Percentiles rank a stretch among this genome's conserved stretches.
Conservation (phyloP, 2,329 filamentous ascomycete genomes). For the Cadophora gregata region DNA sequence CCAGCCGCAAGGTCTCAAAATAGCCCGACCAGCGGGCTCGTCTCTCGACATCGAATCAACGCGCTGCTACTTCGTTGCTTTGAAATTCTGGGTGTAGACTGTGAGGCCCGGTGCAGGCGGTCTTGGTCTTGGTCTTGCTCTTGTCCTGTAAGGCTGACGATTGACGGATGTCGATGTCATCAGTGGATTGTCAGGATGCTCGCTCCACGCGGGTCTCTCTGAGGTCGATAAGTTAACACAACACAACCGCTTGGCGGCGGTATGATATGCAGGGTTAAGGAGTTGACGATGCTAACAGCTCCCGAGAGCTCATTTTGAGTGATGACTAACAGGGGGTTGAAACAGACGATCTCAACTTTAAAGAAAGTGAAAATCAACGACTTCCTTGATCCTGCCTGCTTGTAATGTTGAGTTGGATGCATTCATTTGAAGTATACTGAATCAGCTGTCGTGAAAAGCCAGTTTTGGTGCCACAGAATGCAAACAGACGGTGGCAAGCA, state of each 20-base stretch:
- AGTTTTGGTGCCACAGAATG: neutral
- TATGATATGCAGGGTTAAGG: conserved; percentile 5
- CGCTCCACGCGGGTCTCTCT: neutral
- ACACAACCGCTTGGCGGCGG: neutral
- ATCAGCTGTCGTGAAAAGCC: neutral
- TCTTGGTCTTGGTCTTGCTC: too few species aligned
- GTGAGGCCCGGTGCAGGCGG: conserved; percentile 7
- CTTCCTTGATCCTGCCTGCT: neutral
- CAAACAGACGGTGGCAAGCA: neutral
- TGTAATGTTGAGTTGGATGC: too few species aligned
- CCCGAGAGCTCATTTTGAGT: conserved; percentile 15
- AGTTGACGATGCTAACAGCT: conserved; percentile 2
- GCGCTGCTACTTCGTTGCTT: neutral
- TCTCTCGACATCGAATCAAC: conserved; percentile 15
- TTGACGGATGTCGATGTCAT: neutral
- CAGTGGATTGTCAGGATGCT: neutral
- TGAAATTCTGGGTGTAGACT: conserved; percentile 11
- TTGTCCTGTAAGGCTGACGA: neutral
- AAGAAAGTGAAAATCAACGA: neutral
- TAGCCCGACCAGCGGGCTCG: conserved; percentile 14
- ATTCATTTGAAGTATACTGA: neutral
- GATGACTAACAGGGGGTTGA: conserved; percentile 16
- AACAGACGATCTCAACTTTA: neutral
- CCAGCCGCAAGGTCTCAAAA: conserved; percentile 27
- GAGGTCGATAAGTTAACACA: neutral